Base-by-base conservation (phyloP, 164 flowering plant species). In the Paratinospora sagittata region DNA sequence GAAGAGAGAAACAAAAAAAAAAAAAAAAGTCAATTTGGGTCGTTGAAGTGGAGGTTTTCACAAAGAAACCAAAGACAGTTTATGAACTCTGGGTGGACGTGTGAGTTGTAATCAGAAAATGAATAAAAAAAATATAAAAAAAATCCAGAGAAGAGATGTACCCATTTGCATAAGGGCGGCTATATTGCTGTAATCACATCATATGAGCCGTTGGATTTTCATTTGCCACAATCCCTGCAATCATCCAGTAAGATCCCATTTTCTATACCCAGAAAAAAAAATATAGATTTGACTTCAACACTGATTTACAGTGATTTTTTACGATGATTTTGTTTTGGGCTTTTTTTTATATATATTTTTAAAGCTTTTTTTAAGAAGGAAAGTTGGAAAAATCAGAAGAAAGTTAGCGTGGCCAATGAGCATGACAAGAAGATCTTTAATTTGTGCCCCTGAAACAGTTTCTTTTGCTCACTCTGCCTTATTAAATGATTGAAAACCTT, bases 11-110 rank as follows among this genome's bases (percentile, higher is more conserved):
- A 21, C n/a, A n/a, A n/a, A n/a, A n/a, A n/a, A n/a, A n/a, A n/a
- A n/a, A n/a, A n/a, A 17, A 9, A 14, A 68, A 45, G 70, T 67
- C 70, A 67, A 45, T 45, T 16, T 47, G 24, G 41, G 69, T 66
- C 69, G 69, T 41, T 39, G 52, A 21, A 52, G 58, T 52, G 14
- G 55, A 39, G 49, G 39, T 14, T 34, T 19, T 65, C 68, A n/a
- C n/a, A n/a, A 36, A 3, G 6, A 8, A 65, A 19, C 6, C 58
- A 52, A 65, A 43, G 24, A 3, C 19, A 45, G 70, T n/a, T n/a
- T 68, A 63, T 49, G 70, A 68, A 68, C 58, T 16, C 9, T 9
- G 9, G 58, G 19, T n/a, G 16, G 58, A 52, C n/a, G 5, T 52
- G 58, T 6, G 58, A 17, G 58, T 49, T 12, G 21, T 36, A 36